A percentile compares a stretch with the other conserved stretches of the same genome.
These are phyloP conservation scores for Sutorius australiensis DNA, from an alignment of 768 basidiomycete species.

Conservation along the genomic window DNA sequence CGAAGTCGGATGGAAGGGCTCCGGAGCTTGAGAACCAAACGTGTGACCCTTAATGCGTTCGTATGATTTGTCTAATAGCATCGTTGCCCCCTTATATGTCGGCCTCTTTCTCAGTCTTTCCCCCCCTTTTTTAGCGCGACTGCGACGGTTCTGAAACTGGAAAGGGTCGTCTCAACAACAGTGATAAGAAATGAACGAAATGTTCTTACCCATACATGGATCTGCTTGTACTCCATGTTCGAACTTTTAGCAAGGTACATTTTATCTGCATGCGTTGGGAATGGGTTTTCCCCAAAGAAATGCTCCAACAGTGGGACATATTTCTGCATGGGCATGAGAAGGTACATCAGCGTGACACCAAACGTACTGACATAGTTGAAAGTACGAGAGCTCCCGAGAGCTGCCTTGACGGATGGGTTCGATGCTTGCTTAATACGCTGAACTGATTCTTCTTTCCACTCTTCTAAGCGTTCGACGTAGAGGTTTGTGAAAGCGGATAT, in stretches of 20 bases:
- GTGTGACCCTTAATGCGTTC: neutral
- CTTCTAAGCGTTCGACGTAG: neutral
- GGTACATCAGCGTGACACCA: accelerated
- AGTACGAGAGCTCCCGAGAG: neutral
- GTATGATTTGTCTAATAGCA: neutral
- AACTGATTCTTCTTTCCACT: constrained; percentile 1
- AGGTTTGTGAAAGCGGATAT: neutral
- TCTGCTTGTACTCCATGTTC: constrained; percentile 12
- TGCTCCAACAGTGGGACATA: constrained; percentile 7
- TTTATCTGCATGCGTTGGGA: constrained; percentile 11
- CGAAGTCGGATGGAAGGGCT: accelerated
- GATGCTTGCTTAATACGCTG: neutral
- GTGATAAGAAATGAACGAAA: accelerated
- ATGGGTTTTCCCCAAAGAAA: constrained; percentile 13
- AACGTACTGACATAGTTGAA: constrained; percentile 3
- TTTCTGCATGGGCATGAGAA: neutral
- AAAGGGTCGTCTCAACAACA: too few relatives aligned
- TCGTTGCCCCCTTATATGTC: neutral
- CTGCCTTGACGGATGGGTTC: accelerated
- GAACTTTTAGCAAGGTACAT: constrained; percentile 9
- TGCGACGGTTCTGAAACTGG: constrained; percentile 15
- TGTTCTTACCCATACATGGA: constrained; percentile 16
- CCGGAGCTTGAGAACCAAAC: neutral
- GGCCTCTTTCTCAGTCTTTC: constrained; percentile 2
- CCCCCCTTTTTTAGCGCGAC: constrained; percentile 3